Percentiles rank a stretch among this genome's conserved stretches.
phyloP scores from a whole-genome alignment of 2,329 filamentous ascomycete genomes.

The Sporothrix protearum region DNA sequence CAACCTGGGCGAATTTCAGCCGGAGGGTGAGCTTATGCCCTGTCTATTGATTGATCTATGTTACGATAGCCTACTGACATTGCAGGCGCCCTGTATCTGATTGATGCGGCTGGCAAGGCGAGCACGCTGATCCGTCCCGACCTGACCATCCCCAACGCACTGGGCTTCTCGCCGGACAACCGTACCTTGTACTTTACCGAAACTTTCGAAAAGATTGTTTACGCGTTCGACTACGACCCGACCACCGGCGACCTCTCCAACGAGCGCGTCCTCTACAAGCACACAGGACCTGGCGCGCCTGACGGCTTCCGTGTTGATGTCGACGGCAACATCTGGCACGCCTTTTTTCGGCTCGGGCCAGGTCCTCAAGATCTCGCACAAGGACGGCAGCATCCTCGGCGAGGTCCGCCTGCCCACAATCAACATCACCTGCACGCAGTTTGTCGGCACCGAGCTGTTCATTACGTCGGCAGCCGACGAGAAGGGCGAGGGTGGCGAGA shows the following conservation, averaged over 20 bases:
- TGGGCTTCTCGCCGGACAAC: constrained; percentile 72
- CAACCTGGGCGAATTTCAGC: constrained; percentile 52
- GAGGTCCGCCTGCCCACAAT: constrained; percentile 72
- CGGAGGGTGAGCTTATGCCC: constrained; percentile 50
- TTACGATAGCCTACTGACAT: not conserved
- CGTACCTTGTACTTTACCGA: constrained; percentile 81
- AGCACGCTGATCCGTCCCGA: constrained; percentile 58
- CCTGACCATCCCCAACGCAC: constrained; percentile 78
- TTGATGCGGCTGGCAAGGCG: constrained; percentile 56
- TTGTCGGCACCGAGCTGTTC: constrained; percentile 70
- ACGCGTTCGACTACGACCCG: constrained; percentile 68
- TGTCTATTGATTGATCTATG: not conserved
- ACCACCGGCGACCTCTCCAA: constrained; percentile 63
- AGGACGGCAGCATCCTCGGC: constrained; percentile 64
- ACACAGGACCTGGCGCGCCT: constrained; percentile 63
- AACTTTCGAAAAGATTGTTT: constrained; percentile 67
- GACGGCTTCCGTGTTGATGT: constrained; percentile 83
- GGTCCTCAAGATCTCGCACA: constrained; percentile 68
- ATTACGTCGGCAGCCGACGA: constrained; percentile 74
- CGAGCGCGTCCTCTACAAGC: constrained; percentile 68
- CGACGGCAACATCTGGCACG: constrained; percentile 84
- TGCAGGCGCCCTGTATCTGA: constrained; percentile 68
- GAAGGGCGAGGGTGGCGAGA: constrained; percentile 59
- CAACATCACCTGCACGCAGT: constrained; percentile 76
- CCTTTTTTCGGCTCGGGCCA: constrained; percentile 76